Percentiles rank a stretch among this genome's conserved stretches.
Evolutionary conservation across 805 yeast species (phyloP).

Genomic region (Pichia californica): DNA sequence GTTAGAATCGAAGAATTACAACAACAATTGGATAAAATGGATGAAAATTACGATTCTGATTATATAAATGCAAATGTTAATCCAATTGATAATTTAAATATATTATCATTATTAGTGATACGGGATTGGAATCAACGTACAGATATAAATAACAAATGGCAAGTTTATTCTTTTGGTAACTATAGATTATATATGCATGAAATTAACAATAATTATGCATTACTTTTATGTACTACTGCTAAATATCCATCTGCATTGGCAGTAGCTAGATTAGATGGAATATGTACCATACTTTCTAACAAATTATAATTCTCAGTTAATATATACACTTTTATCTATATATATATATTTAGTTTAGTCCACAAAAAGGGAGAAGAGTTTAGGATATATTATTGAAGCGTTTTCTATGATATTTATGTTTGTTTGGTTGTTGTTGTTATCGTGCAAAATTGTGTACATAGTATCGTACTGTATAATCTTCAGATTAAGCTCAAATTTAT

Average conservation of each 20-base stretch:
- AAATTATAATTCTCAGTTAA: background rate
- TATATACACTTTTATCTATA: too few species aligned
- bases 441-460: constrained; percentile 4
- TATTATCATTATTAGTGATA: constrained; percentile 24
- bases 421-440: too few species aligned
- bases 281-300: constrained; percentile 5
- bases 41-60: constrained; percentile 17
- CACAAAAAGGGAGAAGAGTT: background rate
- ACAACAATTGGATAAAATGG: constrained; percentile 12
- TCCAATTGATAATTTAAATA: constrained; percentile 28
- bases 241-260: constrained; percentile 28
- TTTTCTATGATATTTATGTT: background rate
- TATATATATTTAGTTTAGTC: too few species aligned
- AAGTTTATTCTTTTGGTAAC: constrained; percentile 21
- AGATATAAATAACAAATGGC: constrained; percentile 16
- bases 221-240: constrained; percentile 24
- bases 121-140: constrained; percentile 22
- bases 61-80: constrained; percentile 25
- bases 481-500: background rate
- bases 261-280: constrained; percentile 19
- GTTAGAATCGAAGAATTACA: constrained; percentile 10
- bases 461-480: constrained; percentile 3
- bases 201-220: constrained; percentile 19
- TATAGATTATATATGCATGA: constrained; percentile 20
- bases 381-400: background rate